Evolutionary conservation across 1,139 yeast genomes (phyloP), one percentile per base, ranked within the genome.

Genomic region (Kluyveromyces sp.): DNA sequence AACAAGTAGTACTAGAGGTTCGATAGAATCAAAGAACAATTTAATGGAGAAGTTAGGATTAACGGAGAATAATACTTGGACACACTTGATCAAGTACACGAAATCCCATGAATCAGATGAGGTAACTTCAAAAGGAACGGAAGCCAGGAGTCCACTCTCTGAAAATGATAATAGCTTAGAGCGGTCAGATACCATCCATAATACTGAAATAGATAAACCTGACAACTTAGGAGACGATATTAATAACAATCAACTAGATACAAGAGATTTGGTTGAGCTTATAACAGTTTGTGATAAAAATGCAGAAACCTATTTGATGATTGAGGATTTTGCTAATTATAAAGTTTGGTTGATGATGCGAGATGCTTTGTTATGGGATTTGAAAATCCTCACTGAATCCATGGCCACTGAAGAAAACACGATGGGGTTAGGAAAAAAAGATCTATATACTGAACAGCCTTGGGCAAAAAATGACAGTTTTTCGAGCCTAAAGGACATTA

Each of bases 311-410:
- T 63, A 63, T 49, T 50, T 57, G 2, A 53, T 51, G 39, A 57
- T 64, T 27, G 60, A 57, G 28, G 68, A 64, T 44, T 39, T 59
- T 25, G 52, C 59, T 10, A 59, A 60, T 44, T 57, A 58, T 37
- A 64, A 64, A 41, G 42, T 54, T 4, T 64, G 68, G 68, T 49
- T 60, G n/a, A 42, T 63, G 34, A 60, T 64, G 37, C 50, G 65
- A 33, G 66, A 64, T 48, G 55, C 66, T 6, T 44, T 63, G 15
- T 46, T 63, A 10, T 62, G 66, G 66, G 65, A 61, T 45, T 45
- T 63, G 45, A 60, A 57, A 45, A 45, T 44, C 32, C 31, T 54
- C 10, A 39, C 55, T 25, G 47, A 43, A 3, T 40, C 34, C 8
- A 27, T 39, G 21, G 40, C 40, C 36, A 28, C 35, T 21, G 49